Base-by-base conservation (phyloP, 768 basidiomycete genomes). In the Lentinula sp. region DNA sequence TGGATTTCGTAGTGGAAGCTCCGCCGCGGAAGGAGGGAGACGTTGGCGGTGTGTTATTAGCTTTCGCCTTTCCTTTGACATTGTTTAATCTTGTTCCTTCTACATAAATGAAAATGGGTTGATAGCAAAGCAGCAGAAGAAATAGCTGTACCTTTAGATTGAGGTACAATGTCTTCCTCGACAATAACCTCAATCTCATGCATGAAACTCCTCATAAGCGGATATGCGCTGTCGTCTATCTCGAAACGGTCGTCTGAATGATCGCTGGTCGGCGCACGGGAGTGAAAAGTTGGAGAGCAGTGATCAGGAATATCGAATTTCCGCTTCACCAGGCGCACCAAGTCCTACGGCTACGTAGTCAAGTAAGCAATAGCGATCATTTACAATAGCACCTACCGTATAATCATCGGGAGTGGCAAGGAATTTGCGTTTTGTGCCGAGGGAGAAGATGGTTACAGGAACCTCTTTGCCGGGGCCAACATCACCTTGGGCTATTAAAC, bases 351-450 rank as follows among this genome's bases (percentile, higher is more conserved):
- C 3, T 23, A 11, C 13, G 23, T 11, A 34, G 32, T 35, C n/a
- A 21, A 49, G 28, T 6, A 49, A 5, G 13, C n/a, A 16, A n/a
- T 37, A 7, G 34, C 4, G n/a, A 5, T 18, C 34, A 15, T n/a
- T 10, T 34, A 11, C 10, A 23, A 40, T 23, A n/a, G 5, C 13
- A 39, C 46, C 6, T 45, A 59, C 57, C 4, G 43, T 7, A 37
- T 59, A 59, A 11, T 21, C 37, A 6, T 59, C 35, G 1, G 57
- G 57, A 8, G 45, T 59, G 18, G 57, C 45, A 8, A 59, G 35
- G 15, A 59, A 48, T 35, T 59, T 59, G 48, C 57, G 15, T 49
- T 59, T 59, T 42, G 21, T 39, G 13, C 57, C 57, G 4, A 48
- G 10, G 7, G 21, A 32, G 31, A 59, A 49, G 1, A 59, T 34